Percentiles rank a stretch among this genome's conserved stretches.
Evolutionary conservation across 2,329 filamentous ascomycete species (phyloP).

Genomic region (Claviceps sp.): DNA sequence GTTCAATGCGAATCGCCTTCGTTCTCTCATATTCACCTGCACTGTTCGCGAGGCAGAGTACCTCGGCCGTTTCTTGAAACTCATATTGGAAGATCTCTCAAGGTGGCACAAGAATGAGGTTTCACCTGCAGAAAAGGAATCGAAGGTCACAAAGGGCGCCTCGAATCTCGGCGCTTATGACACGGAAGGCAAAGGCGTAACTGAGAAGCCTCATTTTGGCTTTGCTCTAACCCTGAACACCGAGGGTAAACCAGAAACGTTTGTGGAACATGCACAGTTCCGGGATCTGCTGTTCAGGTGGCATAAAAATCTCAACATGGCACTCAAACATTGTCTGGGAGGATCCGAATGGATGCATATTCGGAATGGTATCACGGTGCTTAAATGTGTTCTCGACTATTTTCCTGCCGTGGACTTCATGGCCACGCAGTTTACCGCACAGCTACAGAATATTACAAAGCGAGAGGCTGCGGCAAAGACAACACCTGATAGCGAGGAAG

Average conservation of each 20-base stretch:
- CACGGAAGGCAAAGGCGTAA: conserved; percentile 50
- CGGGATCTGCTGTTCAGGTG: conserved; percentile 76
- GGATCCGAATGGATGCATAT: conserved; percentile 95
- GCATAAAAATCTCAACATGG: conserved; percentile 70
- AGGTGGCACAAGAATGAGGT: conserved; percentile 70
- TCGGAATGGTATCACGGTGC: conserved; percentile 80
- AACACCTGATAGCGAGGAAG: conserved; percentile 35
- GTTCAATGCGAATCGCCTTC: conserved; percentile 70
- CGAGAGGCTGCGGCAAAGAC: conserved; percentile 41
- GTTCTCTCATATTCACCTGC: conserved; percentile 74
- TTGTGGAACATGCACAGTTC: conserved; percentile 77
- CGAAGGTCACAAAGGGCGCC: conserved; percentile 24
- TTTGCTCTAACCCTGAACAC: conserved; percentile 64
- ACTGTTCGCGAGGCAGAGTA: conserved; percentile 86
- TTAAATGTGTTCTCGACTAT: conserved; percentile 65
- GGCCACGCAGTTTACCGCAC: conserved; percentile 51
- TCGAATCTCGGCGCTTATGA: conserved; percentile 65
- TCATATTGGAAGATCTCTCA: conserved; percentile 65
- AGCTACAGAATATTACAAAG: conserved; percentile 52
- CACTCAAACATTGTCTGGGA: conserved; percentile 69
- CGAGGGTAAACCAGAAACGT: conserved; percentile 50
- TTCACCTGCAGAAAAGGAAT: conserved; percentile 27
- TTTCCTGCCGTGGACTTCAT: conserved; percentile 90
- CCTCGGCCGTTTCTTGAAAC: conserved; percentile 78
- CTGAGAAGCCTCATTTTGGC: conserved; percentile 50